Evolutionary conservation across 345 rosid species (phyloP), one percentile per base, ranked within the genome.

Genomic region (Fremontodendron californicum): DNA sequence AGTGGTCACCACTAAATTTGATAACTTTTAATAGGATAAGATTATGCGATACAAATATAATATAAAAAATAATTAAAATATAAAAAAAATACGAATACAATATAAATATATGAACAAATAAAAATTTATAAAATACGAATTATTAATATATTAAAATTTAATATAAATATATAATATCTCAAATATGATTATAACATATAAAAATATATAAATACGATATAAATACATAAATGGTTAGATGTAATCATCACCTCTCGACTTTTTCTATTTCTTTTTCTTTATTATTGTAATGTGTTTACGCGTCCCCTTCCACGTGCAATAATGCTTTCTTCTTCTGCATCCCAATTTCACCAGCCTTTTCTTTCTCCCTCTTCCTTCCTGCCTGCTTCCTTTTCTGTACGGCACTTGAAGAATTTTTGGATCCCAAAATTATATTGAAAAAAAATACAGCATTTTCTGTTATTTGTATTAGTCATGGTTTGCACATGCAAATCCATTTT

Each of bases 221-320:
- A n/a, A n/a, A 33, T 33, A 33, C 1, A 33, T 33, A 33, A 3
- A 1, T 33, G 3, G 1, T 33, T 33, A 33, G 3, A 33, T 3
- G 35, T 33, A n/a, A n/a, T n/a, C n/a, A 2, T 1, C 21, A 19
- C 21, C 21, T 29, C 9, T 2, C 18, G 27, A 31, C 15, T 29
- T 29, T 15, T 1, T 15, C 0, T 31, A 5, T 1, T 13, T 61
- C 0, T 6, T 31, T 62, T 31, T 19, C 15, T 31, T 16, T 19
- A 6, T 62, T 31, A 31, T 29, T 37, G 18, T 29, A 29, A 13
- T 29, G 64, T 58, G 35, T 27, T 27, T 58, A 5, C 65, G 39
- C 65, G 37, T 60, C 39, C 18, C 39, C 65, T 27, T 29, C 66
- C 66, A 62, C 66, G 66, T 62, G 66, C 66, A 60, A 60, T 60